Percentiles rank a stretch among this genome's conserved stretches.
phyloP scores from a whole-genome alignment of 1,284 basidiomycete species.

The Meira miltonrushii region DNA sequence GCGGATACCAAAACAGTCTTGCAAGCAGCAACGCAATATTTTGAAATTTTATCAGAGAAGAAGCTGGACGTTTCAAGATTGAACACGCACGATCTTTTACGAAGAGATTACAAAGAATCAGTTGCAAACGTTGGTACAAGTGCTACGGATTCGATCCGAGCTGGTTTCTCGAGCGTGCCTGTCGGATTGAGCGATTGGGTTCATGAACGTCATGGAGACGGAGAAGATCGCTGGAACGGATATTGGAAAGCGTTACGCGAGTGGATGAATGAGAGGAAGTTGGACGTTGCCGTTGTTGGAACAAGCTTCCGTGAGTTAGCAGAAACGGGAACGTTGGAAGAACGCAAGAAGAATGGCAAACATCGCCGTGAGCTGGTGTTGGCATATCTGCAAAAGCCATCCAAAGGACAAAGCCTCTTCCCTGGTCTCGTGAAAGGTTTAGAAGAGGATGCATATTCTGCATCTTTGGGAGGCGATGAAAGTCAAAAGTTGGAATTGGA shows the following conservation, averaged over 20 bases:
- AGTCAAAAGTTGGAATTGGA: conserved; percentile 24
- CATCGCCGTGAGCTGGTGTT: conserved; percentile 38
- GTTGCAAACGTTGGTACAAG: conserved; percentile 12
- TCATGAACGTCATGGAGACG: conserved; percentile 3
- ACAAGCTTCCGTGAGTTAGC: conserved; percentile 23
- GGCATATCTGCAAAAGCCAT: conserved; percentile 12
- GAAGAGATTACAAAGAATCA: conserved; percentile 78
- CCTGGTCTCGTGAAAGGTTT: conserved; percentile 21
- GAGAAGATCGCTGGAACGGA: conserved; percentile 24
- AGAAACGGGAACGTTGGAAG: conserved; percentile 4
- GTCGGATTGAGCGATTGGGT: conserved; percentile 12
- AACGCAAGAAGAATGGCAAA: conserved; percentile 27
- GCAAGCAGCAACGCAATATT: conserved; percentile 55
- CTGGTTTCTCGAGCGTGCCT: conserved; percentile 13
- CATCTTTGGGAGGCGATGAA: conserved; percentile 8
- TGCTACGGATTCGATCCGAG: neutral
- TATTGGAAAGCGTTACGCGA: conserved; percentile 32
- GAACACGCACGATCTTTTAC: conserved; percentile 68
- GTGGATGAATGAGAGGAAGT: conserved; percentile 32
- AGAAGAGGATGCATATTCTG: conserved; percentile 22
- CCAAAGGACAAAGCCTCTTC: neutral
- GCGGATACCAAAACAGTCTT: conserved; percentile 66
- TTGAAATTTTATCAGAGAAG: conserved; percentile 58
- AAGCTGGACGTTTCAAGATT: conserved; percentile 71
- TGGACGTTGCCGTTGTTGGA: conserved; percentile 38